Evolutionary conservation across 305 asterid species (phyloP).

Genomic region (Fraxinus dipetala): DNA sequence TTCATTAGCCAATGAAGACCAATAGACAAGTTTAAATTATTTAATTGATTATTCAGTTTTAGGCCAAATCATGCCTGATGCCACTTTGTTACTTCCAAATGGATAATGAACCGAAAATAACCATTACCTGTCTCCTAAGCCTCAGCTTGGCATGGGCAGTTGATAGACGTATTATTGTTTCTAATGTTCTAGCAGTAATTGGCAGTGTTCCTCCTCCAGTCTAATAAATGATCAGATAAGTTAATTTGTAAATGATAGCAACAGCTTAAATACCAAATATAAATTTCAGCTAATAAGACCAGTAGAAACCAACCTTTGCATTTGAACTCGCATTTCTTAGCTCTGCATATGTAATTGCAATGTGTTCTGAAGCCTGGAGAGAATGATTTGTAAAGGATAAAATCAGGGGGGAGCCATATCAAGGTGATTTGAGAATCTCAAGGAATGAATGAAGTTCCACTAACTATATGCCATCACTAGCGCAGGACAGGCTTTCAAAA

Average conservation of each 20-base stretch:
- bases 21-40: background rate
- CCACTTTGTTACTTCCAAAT: background rate
- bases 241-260: conserved; percentile 12
- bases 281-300: conserved; percentile 13
- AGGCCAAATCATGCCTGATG: background rate
- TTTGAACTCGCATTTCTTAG: conserved; percentile 83
- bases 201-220: conserved; percentile 97
- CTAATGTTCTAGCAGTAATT: conserved; percentile 95
- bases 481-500: background rate
- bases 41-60: background rate
- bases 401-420: conserved; percentile 25
- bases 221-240: conserved; percentile 31
- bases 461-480: background rate
- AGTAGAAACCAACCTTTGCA: conserved; percentile 56
- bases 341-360: conserved; percentile 90
- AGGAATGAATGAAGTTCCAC: background rate
- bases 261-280: conserved; percentile 13
- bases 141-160: conserved; percentile 96
- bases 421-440: background rate
- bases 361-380: conserved; percentile 86
- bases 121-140: conserved; percentile 74
- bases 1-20: background rate
- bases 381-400: conserved; percentile 15
- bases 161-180: conserved; percentile 89
- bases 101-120: conserved; percentile 6